Evolutionary conservation across 768 basidiomycete species (phyloP), one percentile per base, ranked within the genome.

Genomic region (Lanmaoa rubissima): DNA sequence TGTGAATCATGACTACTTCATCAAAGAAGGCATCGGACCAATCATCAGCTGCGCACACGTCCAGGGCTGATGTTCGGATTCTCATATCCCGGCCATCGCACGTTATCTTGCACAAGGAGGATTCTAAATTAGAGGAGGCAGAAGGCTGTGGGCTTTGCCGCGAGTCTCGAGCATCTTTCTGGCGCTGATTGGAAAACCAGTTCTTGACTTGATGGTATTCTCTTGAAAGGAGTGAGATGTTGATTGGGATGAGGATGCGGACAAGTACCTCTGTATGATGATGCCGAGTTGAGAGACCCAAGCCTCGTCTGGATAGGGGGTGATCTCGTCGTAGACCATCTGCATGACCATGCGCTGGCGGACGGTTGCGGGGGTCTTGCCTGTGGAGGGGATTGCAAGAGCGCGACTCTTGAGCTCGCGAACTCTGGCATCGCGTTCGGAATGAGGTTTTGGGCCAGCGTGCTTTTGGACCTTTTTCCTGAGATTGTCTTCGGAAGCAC

Each of bases 151-250:
- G 72, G 10, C 70, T 72, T 44, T 74, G 72, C 12, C 71, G 72
- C 0, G 71, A 72, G 54, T 72, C 71, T 12, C 71, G 72, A 34
- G 77, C 69, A 53, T 76, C 75, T 59, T 79, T 75, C 55, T 79
- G 84, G 42, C 84, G 77, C 69, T 84, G 79, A 68, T 86, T 86
- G 5, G 82, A 83, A 57, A 86, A 86, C 84, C 84, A 86, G 60
- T 84, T 84, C 70, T 82, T 84, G 53, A 85, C 78, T 68, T 84
- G 83, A 62, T 79, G 79, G 63, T 81, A 82, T 47, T 82, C 78
- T 60, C 82, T 83, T 65, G 47, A 35, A 35, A 39, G 53, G 47
- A 24, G 40, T 61, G 43, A 65, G 63, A 42, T 38, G 39, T 2
- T 1, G 43, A 12, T 5, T 4, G 31, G 52, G 34, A 36, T 3